Base-by-base conservation (phyloP, 2,329 filamentous ascomycete species). In the Metarhizium rileyi region DNA sequence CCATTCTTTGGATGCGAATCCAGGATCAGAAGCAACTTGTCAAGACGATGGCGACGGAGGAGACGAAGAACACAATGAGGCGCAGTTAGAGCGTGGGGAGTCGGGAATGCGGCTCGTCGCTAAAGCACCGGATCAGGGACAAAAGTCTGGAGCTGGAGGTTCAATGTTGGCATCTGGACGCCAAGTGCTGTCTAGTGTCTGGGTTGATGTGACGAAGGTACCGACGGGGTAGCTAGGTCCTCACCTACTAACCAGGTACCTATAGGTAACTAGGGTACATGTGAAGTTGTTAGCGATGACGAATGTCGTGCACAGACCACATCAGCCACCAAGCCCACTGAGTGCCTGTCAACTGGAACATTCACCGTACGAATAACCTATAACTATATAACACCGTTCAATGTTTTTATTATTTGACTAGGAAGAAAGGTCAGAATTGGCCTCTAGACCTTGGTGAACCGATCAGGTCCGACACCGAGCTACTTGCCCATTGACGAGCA, bases 281-380 rank as follows among this genome's bases (percentile, higher is more conserved):
- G 47, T 20, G 10, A 25, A 36, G 26, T 25, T 27, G 51, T 45
- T 47, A 46, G 30, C 35, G 47, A 35, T 51, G 53, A 57, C 52
- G 55, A 57, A 50, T 53, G 50, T 54, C 25, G 44, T 40, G 53
- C 53, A 57, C 54, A 51, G 52, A 41, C 54, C 52, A 55, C 42
- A 22, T 49, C 26, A 38, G 44, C 48, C 46, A 33, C 44, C 30
- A 26, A 25, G n/a, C 22, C 10, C 16, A 8, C 38, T 41, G 10
- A 2, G 38, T 41, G 10, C 23, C 22, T 36, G 27, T 30, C 23
- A 43, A 20, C 46, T 14, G 36, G 43, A 18, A 25, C 14, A 28
- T 14, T n/a, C n/a, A n/a, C n/a, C n/a, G n/a, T n/a, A n/a, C n/a
- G n/a, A n/a, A n/a, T n/a, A n/a, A n/a, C n/a, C n/a, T n/a, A n/a